Percentiles rank a stretch among this genome's conserved stretches.
phyloP scores from a whole-genome alignment of 495 filamentous ascomycete genomes.

The Mytilinidion resinicola region DNA sequence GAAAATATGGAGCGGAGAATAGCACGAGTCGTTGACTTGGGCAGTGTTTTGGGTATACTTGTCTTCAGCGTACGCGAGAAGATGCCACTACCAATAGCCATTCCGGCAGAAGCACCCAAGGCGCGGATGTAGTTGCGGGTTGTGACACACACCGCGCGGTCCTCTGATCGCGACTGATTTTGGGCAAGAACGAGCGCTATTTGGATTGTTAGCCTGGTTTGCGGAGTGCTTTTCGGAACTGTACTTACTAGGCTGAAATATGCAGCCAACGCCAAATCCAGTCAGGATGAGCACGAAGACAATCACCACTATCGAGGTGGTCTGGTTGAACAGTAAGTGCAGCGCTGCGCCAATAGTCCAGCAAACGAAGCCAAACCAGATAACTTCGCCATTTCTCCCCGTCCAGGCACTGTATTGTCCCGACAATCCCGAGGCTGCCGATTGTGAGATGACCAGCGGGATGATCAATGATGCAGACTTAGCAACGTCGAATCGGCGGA shows the following conservation, averaged over 20 bases:
- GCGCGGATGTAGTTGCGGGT: too few species aligned
- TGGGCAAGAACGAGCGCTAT: constrained; percentile 5
- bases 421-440: constrained; percentile 43
- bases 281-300: background rate
- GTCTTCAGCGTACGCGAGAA: too few species aligned
- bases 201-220: background rate
- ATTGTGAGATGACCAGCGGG: constrained; percentile 47
- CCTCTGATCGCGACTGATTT: constrained; percentile 6
- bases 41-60: too few species aligned
- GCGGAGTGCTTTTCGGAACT: background rate
- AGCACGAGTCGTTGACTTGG: background rate
- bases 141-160: background rate
- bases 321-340: background rate
- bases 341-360: constrained; percentile 9
- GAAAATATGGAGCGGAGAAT: constrained; percentile 4
- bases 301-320: background rate
- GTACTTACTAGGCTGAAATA: constrained; percentile 7
- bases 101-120: too few species aligned
- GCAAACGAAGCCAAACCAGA: constrained; percentile 45
- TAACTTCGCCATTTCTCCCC: constrained; percentile 50
- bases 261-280: constrained; percentile 5
- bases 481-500: constrained; percentile 27
- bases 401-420: constrained; percentile 50
- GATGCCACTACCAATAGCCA: too few species aligned
- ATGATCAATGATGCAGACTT: constrained; percentile 41